Evolutionary conservation across 164 flowering plant genomes (phyloP), one percentile per base, ranked within the genome.

Genomic region (Piper betle): DNA sequence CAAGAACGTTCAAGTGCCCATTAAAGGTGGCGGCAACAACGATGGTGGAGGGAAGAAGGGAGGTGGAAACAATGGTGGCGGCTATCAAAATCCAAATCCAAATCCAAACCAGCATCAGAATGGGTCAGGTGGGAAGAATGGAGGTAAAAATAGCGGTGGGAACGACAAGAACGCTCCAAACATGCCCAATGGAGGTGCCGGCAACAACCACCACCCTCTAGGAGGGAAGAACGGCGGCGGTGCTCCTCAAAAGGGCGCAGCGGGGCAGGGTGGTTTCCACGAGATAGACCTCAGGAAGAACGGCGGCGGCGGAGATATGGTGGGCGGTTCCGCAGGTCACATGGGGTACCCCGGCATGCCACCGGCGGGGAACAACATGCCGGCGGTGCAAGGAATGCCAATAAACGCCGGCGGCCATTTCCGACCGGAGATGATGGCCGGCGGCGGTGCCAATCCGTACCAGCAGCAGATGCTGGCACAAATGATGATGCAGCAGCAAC

Each of bases 351-450:
- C 72, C 63, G 78, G 72, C 7, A 75, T 77, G 79, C 71, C 73
- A 54, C 85, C 71, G 55, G 74, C 78, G 81, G 81, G 81, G 38
- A 70, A 74, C 33, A 25, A 25, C 16, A 66, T 82, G 43, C 79
- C 87, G 8, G 88, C 96, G 0, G 87, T 84, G 0, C 93, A 86
- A 69, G 97, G 94, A 48, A 68, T 87, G 0, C 96, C 96, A 7
- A 72, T 77, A 78, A 70, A 63, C 12, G 11, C 50, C 50, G 50
- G 50, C 11, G 50, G 50, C 50, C 6, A 46, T 66, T 81, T 73
- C 65, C 85, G 77, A 5, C 88, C 91, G 9, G 87, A 80, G 37
- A 52, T 55, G 4, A 71, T 71, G 68, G 70, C 79, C 13, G 88
- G 89, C 0, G 79, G 84, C 66, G 85, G 85, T 0, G 77, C 78